Conservation (phyloP, 176 grass and related monocot species). For the Eleusine coracana region DNA sequence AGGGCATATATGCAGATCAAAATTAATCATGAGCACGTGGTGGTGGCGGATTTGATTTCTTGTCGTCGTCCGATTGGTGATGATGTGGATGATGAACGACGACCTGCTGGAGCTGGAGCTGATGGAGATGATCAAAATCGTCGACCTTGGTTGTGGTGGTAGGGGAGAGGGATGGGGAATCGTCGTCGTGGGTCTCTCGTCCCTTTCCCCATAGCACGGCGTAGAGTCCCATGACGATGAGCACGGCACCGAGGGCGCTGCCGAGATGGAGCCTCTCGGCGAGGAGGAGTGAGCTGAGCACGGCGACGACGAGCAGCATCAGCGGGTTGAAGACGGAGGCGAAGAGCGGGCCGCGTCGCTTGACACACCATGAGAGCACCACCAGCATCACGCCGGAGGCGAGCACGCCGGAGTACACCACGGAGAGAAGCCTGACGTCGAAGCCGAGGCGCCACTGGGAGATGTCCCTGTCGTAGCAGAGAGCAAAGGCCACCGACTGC, state of each 20-base stretch:
- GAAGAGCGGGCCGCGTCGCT: slow-evolving; percentile 64
- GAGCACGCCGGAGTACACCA: slow-evolving; percentile 57
- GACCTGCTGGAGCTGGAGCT: no score
- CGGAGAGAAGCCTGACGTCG: slow-evolving; percentile 58
- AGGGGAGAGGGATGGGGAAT: no score
- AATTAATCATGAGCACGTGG: no score
- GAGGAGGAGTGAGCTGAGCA: slow-evolving; percentile 76
- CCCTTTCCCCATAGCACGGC: slow-evolving; percentile 85
- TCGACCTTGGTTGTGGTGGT: slow-evolving; percentile 36
- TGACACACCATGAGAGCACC: slow-evolving; percentile 83
- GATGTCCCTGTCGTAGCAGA: slow-evolving; percentile 45
- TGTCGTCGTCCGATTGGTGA: no score
- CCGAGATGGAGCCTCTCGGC: slow-evolving; percentile 74
- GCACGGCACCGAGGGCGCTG: slow-evolving; percentile 59
- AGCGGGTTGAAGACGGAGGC: slow-evolving; percentile 86
- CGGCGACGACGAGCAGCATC: slow-evolving; percentile 68
- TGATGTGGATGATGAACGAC: no score
- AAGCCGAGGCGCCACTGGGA: slow-evolving; percentile 52
- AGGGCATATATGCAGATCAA: no score
- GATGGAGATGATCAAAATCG: neutral
- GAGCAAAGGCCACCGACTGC: slow-evolving; percentile 55
- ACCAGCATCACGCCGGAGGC: slow-evolving; percentile 63
- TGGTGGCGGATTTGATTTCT: no score
- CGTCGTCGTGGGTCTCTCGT: slow-evolving; percentile 23
- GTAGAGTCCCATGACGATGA: slow-evolving; percentile 78